phyloP scores from a whole-genome alignment of 2,329 filamentous ascomycete species.

The Penicillium thymicola region DNA sequence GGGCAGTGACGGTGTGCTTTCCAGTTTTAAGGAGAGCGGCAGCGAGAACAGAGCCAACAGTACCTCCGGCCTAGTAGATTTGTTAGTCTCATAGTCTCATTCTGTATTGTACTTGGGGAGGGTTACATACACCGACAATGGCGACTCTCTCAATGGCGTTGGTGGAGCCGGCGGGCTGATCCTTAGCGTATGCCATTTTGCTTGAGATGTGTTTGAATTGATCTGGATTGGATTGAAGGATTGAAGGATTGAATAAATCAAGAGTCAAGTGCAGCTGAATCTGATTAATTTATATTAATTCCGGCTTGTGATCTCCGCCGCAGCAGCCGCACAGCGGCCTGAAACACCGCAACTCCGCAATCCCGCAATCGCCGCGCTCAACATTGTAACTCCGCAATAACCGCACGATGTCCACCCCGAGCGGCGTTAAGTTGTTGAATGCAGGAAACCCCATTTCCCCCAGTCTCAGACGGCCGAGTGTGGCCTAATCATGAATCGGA shows the following conservation, averaged over 20 bases:
- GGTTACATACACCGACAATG: conserved; percentile 37
- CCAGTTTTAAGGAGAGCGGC: conserved; percentile 45
- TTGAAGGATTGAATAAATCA: neutral
- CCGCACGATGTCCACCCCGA: neutral
- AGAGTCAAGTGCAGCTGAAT: neutral
- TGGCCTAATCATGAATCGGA: neutral
- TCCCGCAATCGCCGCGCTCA: no score
- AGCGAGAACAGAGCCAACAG: conserved; percentile 29
- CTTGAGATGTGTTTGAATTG: neutral
- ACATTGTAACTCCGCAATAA: neutral
- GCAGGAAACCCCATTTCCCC: neutral
- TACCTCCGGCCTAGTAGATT: conserved; percentile 34
- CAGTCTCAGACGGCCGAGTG: neutral
- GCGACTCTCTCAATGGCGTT: conserved; percentile 40
- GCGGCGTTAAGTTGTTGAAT: neutral
- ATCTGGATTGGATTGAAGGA: neutral
- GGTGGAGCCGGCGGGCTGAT: conserved; percentile 21
- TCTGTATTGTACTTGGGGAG: neutral
- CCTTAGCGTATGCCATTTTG: conserved; percentile 19
- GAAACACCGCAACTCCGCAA: neutral
- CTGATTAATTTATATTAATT: neutral
- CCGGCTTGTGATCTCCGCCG: neutral
- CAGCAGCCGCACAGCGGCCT: neutral
- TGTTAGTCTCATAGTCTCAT: conserved; percentile 7
- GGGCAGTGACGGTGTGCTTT: conserved; percentile 52